Conservation (phyloP, 345 rosid genomes). For the Abelmoschus esculentus region DNA sequence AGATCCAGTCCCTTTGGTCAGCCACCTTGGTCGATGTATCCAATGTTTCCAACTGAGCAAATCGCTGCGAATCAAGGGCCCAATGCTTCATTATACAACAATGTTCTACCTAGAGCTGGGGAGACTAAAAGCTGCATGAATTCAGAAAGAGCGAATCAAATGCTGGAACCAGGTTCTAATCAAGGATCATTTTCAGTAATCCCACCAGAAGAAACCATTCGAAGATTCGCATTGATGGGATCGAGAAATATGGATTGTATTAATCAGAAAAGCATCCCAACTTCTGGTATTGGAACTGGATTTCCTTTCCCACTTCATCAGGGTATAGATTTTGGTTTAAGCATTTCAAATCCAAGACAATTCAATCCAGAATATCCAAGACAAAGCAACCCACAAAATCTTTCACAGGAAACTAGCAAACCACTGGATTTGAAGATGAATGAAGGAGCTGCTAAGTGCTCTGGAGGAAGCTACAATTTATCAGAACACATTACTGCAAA, state of each 20-base stretch:
- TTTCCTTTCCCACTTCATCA: slow-evolving; percentile 28
- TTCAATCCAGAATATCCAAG: slow-evolving; percentile 5
- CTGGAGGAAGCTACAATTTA: slow-evolving; percentile 22
- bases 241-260: slow-evolving; percentile 15
- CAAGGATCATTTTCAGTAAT: slow-evolving; percentile 25
- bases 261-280: slow-evolving; percentile 13
- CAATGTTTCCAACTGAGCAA: slow-evolving; percentile 18
- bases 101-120: slow-evolving; percentile 21
- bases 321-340: slow-evolving; percentile 17
- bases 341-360: slow-evolving; percentile 22
- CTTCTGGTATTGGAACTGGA: slow-evolving; percentile 27
- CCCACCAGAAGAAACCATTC: slow-evolving; percentile 26
- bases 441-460: slow-evolving; percentile 29
- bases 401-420: slow-evolving; percentile 17
- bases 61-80: slow-evolving; percentile 17
- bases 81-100: slow-evolving; percentile 23
- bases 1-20: slow-evolving; percentile 17
- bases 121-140: slow-evolving; percentile 14
- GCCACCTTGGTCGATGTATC: slow-evolving; percentile 31
- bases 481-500: slow-evolving; percentile 26
- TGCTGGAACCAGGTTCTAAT: slow-evolving; percentile 23
- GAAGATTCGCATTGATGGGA: slow-evolving; percentile 18
- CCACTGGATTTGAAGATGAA: slow-evolving; percentile 25
- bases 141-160: slow-evolving; percentile 19
- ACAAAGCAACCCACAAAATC: slow-evolving; percentile 16